These are phyloP conservation scores for Penicillium macrosclerotiorum DNA, from an alignment of 495 filamentous ascomycete species.

Conservation along the genomic window DNA sequence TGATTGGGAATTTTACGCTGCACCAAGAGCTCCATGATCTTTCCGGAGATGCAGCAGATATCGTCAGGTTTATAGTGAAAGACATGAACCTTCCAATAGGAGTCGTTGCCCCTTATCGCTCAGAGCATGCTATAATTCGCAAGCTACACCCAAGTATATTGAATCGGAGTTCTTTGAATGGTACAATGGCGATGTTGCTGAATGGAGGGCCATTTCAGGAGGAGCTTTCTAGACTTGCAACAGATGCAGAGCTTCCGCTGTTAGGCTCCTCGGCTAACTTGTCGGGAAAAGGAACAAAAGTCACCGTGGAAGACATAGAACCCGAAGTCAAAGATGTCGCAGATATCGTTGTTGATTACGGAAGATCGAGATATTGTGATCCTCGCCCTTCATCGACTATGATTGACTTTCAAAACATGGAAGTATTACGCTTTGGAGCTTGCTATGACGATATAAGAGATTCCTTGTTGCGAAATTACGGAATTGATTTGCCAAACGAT, in stretches of 20 bases:
- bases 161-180: slow-evolving; percentile 12
- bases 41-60: slow-evolving; percentile 1
- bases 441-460: slow-evolving; percentile 33
- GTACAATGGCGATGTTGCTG: slow-evolving; percentile 26
- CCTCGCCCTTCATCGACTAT: slow-evolving; percentile 31
- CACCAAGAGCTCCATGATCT: slow-evolving; percentile 18
- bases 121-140: slow-evolving; percentile 16
- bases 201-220: slow-evolving; percentile 27
- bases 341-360: slow-evolving; percentile 33
- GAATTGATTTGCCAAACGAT: slow-evolving; percentile 22
- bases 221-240: slow-evolving; percentile 19
- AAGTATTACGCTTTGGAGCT: slow-evolving; percentile 29
- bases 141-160: slow-evolving; percentile 3
- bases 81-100: slow-evolving; percentile 24
- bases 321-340: slow-evolving; percentile 22
- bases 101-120: slow-evolving; percentile 19
- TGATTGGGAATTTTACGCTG: slow-evolving; percentile 23
- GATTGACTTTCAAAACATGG: slow-evolving; percentile 27
- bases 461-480: slow-evolving; percentile 21
- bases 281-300: slow-evolving; percentile 25
- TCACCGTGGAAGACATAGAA: slow-evolving; percentile 28
- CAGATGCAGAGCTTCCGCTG: slow-evolving; percentile 11
- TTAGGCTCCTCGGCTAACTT: slow-evolving; percentile 31
- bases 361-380: slow-evolving; percentile 20
- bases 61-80: slow-evolving; percentile 19